Evolutionary conservation across 257 asterid genomes (phyloP).

Genomic region (Eustoma russellianum): DNA sequence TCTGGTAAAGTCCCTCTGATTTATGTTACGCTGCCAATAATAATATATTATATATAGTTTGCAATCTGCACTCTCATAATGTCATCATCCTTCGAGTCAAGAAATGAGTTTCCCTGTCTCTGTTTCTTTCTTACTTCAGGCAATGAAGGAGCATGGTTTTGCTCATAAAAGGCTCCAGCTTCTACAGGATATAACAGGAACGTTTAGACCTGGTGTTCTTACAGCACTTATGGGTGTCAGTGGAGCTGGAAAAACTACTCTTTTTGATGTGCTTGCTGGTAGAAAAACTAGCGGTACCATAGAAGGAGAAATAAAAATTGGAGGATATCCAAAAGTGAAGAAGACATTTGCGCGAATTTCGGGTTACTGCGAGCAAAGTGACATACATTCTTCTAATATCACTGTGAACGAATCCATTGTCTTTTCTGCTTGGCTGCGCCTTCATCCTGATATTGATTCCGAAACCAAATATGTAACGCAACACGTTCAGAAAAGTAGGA

Average conservation of each 20-base stretch:
- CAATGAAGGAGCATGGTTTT: constrained; percentile 50
- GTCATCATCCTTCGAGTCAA: neutral
- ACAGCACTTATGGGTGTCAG: constrained; percentile 11
- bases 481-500: neutral
- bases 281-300: constrained; percentile 7
- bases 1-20: constrained; percentile 20
- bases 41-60: constrained; percentile 1
- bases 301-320: constrained; percentile 13
- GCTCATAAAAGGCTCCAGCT: constrained; percentile 22
- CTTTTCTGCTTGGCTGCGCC: constrained; percentile 9
- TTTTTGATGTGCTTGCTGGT: constrained; percentile 16
- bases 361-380: constrained; percentile 12
- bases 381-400: constrained; percentile 7
- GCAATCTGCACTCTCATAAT: neutral
- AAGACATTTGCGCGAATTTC: constrained; percentile 11
- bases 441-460: constrained; percentile 3
- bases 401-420: constrained; percentile 4
- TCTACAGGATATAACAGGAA: constrained; percentile 9
- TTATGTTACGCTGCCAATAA: constrained; percentile 5
- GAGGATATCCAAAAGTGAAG: constrained; percentile 11
- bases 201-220: constrained; percentile 13
- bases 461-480: constrained; percentile 1
- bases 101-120: neutral
- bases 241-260: constrained; percentile 17
- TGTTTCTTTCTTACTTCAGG: constrained; percentile 14